A percentile compares a stretch with the other conserved stretches of the same genome.
These are phyloP conservation scores for Phoma herbarum DNA, from an alignment of 2,329 filamentous ascomycete genomes.

Conservation along the genomic window DNA sequence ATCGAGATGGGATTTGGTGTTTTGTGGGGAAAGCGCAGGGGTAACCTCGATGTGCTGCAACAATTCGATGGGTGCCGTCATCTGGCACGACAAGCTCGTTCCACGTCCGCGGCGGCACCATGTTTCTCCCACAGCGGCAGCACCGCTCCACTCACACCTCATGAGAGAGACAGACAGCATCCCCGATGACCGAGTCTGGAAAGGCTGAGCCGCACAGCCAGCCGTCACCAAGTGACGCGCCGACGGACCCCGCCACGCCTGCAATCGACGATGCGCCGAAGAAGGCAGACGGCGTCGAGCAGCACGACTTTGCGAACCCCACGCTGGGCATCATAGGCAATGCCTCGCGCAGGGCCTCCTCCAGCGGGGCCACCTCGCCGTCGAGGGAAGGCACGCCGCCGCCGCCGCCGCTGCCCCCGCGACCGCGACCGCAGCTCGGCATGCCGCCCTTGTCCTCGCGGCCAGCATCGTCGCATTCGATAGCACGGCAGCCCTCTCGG, in stretches of 20 bases:
- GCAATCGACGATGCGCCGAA: constrained; percentile 43
- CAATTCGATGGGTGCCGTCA: constrained; percentile 13
- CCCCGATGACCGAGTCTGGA: constrained; percentile 42
- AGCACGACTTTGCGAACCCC: constrained; percentile 47
- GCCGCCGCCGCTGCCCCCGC: constrained; percentile 66
- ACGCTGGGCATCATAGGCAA: constrained; percentile 46
- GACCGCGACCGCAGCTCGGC: constrained; percentile 60
- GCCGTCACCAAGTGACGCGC: constrained; percentile 26
- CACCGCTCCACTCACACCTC: constrained; percentile 14
- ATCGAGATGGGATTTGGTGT: constrained; percentile 13
- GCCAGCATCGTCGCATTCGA: constrained; percentile 52
- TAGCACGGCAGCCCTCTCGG: constrained; percentile 48
- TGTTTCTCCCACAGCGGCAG: constrained; percentile 2
- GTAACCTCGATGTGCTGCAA: constrained; percentile 3
- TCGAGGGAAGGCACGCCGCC: constrained; percentile 59
- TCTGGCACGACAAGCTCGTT: constrained; percentile 2
- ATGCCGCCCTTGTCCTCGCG: constrained; percentile 43
- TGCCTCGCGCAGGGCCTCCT: constrained; percentile 37
- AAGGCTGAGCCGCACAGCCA: constrained; percentile 36
- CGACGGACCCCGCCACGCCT: constrained; percentile 48
- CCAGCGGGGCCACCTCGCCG: constrained; percentile 32
- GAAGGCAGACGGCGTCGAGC: constrained; percentile 32
- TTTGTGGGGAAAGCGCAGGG: neutral
- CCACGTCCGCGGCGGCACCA: constrained; percentile 14
- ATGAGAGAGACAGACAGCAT: constrained; percentile 30